Evolutionary conservation across 805 yeast species (phyloP), one percentile per base, ranked within the genome.

Genomic region (Starmerella roubikii): DNA sequence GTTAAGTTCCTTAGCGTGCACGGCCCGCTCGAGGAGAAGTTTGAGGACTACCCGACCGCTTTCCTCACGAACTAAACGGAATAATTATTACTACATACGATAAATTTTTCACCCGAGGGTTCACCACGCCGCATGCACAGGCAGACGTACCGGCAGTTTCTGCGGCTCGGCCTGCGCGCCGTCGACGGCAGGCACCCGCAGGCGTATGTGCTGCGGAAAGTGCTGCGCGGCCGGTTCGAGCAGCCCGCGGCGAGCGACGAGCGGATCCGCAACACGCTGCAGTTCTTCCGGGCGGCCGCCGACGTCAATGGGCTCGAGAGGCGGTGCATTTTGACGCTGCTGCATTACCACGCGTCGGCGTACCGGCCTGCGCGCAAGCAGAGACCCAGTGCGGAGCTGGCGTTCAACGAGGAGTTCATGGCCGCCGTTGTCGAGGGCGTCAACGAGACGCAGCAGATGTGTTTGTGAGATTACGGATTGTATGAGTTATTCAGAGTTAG

Each of bases 1-100:
- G 97, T 91, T 63, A 91, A 91, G 79, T 91, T 91, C 84, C 76
- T 91, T 71, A 72, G 91, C 67, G 82, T 71, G 73, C 85, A 83
- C 78, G 99, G 99, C 74, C 76, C 82, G 57, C 76, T 91, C 64
- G 93, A 80, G 65, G 70, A 72, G 62, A 84, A 85, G 93, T 74
- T 83, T 75, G 71, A 69, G 62, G 79, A 77, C 65, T 88, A 86
- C 94, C 97, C 96, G 69, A 80, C 80, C 44, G 59, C 54, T 16
- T 47, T 58, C 48, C 39, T 68, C 56, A 74, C 65, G n/a, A 37
- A 23, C 35, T 30, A 37, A 19, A 34, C n/a, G n/a, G n/a, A n/a
- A n/a, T n/a, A n/a, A n/a, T n/a, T n/a, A n/a, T n/a, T n/a, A n/a
- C n/a, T n/a, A n/a, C n/a, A n/a, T n/a, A n/a, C n/a, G n/a, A n/a